Base-by-base conservation (phyloP, 495 filamentous ascomycete species). In the Ramalina intermedia region DNA sequence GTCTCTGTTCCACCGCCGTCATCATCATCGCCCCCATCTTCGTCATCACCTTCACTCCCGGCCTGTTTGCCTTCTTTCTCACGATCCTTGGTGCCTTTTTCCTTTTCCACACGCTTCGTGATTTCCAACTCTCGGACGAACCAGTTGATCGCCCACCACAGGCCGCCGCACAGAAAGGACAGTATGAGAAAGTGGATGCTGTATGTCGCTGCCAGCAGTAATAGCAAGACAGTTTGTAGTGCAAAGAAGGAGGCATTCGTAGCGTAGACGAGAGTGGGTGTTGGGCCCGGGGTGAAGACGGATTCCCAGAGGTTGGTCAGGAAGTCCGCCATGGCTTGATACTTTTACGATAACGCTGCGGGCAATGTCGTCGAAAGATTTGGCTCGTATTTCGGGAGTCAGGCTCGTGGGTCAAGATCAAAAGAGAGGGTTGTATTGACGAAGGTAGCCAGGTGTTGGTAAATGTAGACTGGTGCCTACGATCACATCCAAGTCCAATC, bases 111-210 rank as follows among this genome's bases (percentile, higher is more conserved):
- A 18, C 63, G 68, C 57, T 84, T 80, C 38, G 79, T 79, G 9
- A 66, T 66, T 45, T 70, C 71, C 33, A 98, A 69, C 69, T 98
- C 91, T 20, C 63, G 61, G 37, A 87, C 86, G 59, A 98, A 98
- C 91, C 91, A 98, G 67, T 95, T 95, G 65, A 98, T 94, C 18
- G 80, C 76, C 64, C 74, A 84, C 91, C 91, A 98, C 21, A 98
- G 73, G 0, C 85, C 83, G 1, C 66, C 87, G 37, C 78, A 85
- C 8, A 98, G 68, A 42, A 78, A 60, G 6, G 85, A 91, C 6
- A 98, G 72, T 44, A 85, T 70, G 45, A 85, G 55, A 57, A 96
- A 96, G 69, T 98, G 91, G 24, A 90, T 70, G 66, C 84, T 91
- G 64, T 81, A 79, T 5, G 91, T 98, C 29, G 78, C 83, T 47